A percentile compares a stretch with the other conserved stretches of the same genome.
Conservation (phyloP, 495 filamentous ascomycete genomes). For the Hypoxylon lienhwacheense region DNA sequence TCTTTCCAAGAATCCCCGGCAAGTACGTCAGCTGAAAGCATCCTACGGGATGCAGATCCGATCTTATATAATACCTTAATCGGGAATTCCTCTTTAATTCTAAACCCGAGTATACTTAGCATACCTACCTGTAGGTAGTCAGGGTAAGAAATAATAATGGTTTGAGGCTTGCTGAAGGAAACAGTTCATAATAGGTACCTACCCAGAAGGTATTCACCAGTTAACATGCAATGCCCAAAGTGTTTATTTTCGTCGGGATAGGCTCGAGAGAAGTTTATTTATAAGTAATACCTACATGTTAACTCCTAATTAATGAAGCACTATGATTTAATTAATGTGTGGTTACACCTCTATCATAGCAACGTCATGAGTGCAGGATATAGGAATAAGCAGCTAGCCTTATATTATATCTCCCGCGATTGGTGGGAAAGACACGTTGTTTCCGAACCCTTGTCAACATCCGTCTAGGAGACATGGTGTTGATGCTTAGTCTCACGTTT, state of each 20-base stretch:
- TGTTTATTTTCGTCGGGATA: too few species aligned
- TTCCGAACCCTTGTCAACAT: slow-evolving; percentile 6
- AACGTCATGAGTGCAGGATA: slow-evolving; percentile 25
- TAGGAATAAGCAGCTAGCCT: slow-evolving; percentile 8
- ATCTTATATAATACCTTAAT: slow-evolving; percentile 1
- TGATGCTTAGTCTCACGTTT: too few species aligned
- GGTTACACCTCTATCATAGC: slow-evolving; percentile 17
- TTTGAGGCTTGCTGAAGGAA: too few species aligned
- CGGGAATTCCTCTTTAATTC: slow-evolving; percentile 19
- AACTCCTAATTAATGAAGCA: too few species aligned
- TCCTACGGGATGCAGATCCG: slow-evolving; percentile 7
- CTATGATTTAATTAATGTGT: background rate
- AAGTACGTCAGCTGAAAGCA: background rate
- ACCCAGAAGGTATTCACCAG: too few species aligned
- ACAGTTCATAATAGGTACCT: too few species aligned
- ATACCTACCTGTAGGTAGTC: too few species aligned
- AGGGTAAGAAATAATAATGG: too few species aligned
- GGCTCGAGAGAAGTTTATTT: too few species aligned
- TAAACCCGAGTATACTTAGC: background rate
- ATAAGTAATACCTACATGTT: too few species aligned
- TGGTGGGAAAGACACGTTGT: slow-evolving; percentile 5
- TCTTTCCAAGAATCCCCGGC: slow-evolving; percentile 7
- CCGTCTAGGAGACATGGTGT: too few species aligned
- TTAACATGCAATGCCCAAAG: too few species aligned
- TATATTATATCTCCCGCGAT: slow-evolving; percentile 4